These are phyloP conservation scores for Tardiomyces blankii DNA, from an alignment of 1,139 yeast species.

Conservation along the genomic window DNA sequence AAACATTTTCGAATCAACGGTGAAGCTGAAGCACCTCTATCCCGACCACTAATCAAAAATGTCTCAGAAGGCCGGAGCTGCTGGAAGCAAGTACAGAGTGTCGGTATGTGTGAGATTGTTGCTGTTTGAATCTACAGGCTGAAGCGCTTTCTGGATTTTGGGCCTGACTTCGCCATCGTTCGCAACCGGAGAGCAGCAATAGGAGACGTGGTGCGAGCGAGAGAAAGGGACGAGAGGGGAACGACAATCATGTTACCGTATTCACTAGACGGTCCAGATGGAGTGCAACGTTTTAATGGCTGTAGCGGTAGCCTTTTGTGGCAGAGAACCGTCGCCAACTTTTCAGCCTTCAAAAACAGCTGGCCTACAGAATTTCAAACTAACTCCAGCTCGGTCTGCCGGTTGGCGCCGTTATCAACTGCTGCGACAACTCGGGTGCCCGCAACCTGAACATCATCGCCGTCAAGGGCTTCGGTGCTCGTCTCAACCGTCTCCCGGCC, in stretches of 20 bases:
- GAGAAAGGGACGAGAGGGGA: no score
- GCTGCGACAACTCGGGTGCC: slow-evolving; percentile 99
- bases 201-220: no score
- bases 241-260: no score
- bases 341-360: no score
- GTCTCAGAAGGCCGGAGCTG: slow-evolving; percentile 51
- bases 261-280: no score
- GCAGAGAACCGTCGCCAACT: no score
- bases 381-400: slow-evolving; percentile 84
- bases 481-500: slow-evolving; percentile 99
- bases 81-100: slow-evolving; percentile 99
- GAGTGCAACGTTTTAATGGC: no score
- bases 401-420: slow-evolving; percentile 99
- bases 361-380: no score
- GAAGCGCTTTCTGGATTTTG: no score
- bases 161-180: no score
- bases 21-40: neutral
- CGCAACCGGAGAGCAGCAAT: no score
- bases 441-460: slow-evolving; percentile 98
- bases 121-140: slow-evolving; percentile 9
- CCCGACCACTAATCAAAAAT: slow-evolving; percentile 2
- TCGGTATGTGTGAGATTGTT: slow-evolving; percentile 43
- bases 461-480: slow-evolving; percentile 99
- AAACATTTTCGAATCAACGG: neutral
- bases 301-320: no score